Conservation (phyloP, 179 eudicot species). For the Amaranthus tricolor region DNA sequence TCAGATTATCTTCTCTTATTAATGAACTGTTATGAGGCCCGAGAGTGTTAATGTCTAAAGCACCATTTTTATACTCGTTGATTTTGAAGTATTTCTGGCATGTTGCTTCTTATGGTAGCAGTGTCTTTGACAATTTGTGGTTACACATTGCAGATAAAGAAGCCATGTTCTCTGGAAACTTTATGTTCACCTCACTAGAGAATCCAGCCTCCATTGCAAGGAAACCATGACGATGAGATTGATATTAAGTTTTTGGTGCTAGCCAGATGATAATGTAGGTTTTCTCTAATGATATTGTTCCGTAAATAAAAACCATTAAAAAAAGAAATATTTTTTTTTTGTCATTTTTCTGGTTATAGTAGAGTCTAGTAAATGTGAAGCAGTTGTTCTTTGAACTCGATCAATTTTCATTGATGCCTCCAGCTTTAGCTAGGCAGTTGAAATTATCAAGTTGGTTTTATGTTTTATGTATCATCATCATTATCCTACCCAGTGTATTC, state of each 20-base stretch:
- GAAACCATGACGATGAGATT: constrained; percentile 9
- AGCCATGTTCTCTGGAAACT: constrained; percentile 77
- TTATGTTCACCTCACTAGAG: constrained; percentile 60
- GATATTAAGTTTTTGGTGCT: background rate
- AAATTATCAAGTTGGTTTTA: no score
- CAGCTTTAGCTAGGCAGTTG: no score
- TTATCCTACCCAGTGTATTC: no score
- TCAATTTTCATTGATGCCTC: no score
- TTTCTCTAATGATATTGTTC: constrained; percentile 4
- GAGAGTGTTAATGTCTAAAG: background rate
- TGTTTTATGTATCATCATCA: no score
- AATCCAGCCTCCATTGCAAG: constrained; percentile 17
- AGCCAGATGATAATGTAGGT: constrained; percentile 5
- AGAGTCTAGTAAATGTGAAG: no score
- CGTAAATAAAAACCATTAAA: background rate
- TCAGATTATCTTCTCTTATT: background rate
- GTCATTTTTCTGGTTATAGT: no score
- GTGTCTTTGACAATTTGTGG: background rate
- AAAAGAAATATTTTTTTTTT: no score
- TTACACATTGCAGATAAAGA: constrained; percentile 45
- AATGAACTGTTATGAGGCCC: background rate
- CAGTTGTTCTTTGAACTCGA: no score
- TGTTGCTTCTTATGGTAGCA: background rate
- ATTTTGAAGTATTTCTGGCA: background rate
- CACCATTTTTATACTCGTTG: background rate